Evolutionary conservation across 2,329 filamentous ascomycete species (phyloP), one percentile per base, ranked within the genome.

Genomic region (Arthrobotrys pseudoclavata): DNA sequence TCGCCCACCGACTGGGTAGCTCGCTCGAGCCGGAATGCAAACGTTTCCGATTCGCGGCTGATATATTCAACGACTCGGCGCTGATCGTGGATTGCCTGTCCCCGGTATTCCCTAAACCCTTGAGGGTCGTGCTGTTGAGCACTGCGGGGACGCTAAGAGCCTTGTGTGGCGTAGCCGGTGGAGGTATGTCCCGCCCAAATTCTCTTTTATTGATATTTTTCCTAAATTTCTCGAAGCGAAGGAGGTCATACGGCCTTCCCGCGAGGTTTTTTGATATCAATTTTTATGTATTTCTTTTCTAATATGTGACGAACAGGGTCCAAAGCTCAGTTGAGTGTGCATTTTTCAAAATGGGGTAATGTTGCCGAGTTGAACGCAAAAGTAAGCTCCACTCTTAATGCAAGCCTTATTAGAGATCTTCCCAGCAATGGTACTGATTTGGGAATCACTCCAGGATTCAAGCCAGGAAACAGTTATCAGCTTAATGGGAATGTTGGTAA

Each of bases 391-490:
- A 70, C 72, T 37, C 45, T 50, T 42, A 40, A 24, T 68, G 47
- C 53, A 47, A 61, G 22, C 18, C 55, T 29, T 70, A 34, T 50
- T 40, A 37, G 45, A 48, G 52, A 68, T 78, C 62, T 72, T 26
- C 67, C 66, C 34, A 53, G 53, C 6, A 53, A 22, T 42, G 24
- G 61, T 74, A 62, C 64, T 66, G 57, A 69, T 79, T 64, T 61
- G 53, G 69, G 64, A 53, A 24, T 24, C 10, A 10, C 34, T 24
- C 55, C 74, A 97, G 87, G 95, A 98, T 83, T 94, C 94, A 12
- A 96, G 92, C 80, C 96, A 98, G 85, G 96, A 98, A 84, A 98
- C 95, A 0, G 90, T 97, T 20, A 92, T 99, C 70, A 95, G 93
- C 1, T 86, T 98, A 26, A 79, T 97, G 37, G 96, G 96, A 1